phyloP scores from a whole-genome alignment of 352 stramenopile species.

The Phytophthora vignae region DNA sequence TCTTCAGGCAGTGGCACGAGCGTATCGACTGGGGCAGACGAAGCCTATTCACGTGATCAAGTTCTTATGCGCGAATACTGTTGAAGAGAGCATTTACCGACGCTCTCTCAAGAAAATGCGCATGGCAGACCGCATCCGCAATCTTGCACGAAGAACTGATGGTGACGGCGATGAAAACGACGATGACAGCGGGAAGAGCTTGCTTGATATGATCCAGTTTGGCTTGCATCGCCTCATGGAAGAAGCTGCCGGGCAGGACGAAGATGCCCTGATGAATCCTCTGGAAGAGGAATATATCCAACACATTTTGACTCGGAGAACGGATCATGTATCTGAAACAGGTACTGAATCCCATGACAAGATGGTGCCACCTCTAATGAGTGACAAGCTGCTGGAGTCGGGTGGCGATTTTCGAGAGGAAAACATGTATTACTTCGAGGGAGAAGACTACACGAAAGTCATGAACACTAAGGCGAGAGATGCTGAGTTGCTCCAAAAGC shows the following conservation, averaged over 20 bases:
- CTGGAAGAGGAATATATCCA: constrained; percentile 68
- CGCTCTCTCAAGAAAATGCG: constrained; percentile 73
- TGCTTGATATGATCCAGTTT: constrained; percentile 82
- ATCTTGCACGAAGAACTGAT: constrained; percentile 52
- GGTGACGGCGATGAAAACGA: constrained; percentile 39
- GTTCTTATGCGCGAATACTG: constrained; percentile 75
- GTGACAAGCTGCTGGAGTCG: constrained; percentile 58
- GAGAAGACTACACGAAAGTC: constrained; percentile 70
- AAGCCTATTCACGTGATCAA: constrained; percentile 86
- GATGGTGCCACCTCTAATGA: constrained; percentile 28
- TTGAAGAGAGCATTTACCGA: constrained; percentile 85
- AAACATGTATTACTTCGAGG: constrained; percentile 90
- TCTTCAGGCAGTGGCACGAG: constrained; percentile 73
- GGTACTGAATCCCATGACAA: constrained; percentile 14
- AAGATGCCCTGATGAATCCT: constrained; percentile 49
- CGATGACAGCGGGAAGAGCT: constrained; percentile 52
- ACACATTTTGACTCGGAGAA: constrained; percentile 51
- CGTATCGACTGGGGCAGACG: constrained; percentile 77
- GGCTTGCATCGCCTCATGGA: constrained; percentile 75
- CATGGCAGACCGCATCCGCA: constrained; percentile 78
- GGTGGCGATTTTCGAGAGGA: constrained; percentile 72
- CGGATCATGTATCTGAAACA: constrained; percentile 4
- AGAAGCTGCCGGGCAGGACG: constrained; percentile 36
- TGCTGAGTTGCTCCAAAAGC: constrained; percentile 45
- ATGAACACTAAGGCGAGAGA: constrained; percentile 49